Base-by-base conservation (phyloP, 805 yeast species). In the Schwanniomyces sp. region DNA sequence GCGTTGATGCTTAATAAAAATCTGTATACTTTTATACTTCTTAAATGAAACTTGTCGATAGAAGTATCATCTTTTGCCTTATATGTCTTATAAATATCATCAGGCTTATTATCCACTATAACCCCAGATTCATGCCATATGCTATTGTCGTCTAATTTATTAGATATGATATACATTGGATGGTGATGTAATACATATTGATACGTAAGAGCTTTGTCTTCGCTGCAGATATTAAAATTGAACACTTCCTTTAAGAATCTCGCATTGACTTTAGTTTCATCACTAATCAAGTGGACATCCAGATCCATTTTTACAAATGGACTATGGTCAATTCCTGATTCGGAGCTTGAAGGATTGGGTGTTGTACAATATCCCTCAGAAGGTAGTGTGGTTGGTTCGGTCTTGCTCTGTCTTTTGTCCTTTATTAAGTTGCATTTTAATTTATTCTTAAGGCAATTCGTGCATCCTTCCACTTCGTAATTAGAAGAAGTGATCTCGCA, bases 381-480 rank as follows among this genome's bases (percentile, higher is more conserved):
- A 7, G 11, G 11, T 7, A 7, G 24, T 21, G 3, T 3, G 5
- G 5, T 21, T 21, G 24, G 24, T 21, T 21, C 24, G 3, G 24
- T 21, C 24, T 21, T 21, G 4, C 2, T 32, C 21, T 37, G 5
- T 37, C 27, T 21, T 37, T 18, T 24, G 12, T 37, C 18, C 25
- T 42, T 44, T 4, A 52, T 47, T 17, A 58, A 46, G 40, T 56
- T 55, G 48, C 72, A 67, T 17, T 16, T 43, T 42, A 49, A 38
- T 25, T 53, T 52, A 38, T 56, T 55, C 41, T 55, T 58, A 11
- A 45, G 54, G 47, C 73, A 68, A 44, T 58, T 63, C 30, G 49
- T 50, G 48, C 72, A 68, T 9, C 71, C 72, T 3, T 45, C 45
- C 10, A 43, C 34, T 40, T 61, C 68, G 48, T 60, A 67, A 47